These are phyloP conservation scores for Strigomonas oncopelti DNA, from an alignment of 208 protist species.

Conservation along the genomic window DNA sequence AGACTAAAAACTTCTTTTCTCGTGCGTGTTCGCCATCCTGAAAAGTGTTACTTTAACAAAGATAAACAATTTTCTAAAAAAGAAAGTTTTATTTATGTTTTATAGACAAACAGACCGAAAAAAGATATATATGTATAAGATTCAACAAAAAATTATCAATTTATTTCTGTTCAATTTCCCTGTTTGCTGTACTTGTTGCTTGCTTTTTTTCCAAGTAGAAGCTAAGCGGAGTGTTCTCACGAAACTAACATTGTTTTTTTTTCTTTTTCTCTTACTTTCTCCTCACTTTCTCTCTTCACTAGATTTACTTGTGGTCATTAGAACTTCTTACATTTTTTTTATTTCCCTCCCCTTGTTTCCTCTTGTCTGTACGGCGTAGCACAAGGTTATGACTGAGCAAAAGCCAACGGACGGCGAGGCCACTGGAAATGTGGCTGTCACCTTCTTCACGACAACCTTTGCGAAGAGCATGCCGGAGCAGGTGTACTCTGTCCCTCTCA, in stretches of 20 bases:
- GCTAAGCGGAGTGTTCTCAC: not conserved
- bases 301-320: too few relatives aligned
- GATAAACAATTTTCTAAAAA: not conserved
- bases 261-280: not conserved
- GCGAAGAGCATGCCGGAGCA: slow-evolving; percentile 70
- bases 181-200: not conserved
- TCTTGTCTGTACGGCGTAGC: not conserved
- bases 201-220: not conserved
- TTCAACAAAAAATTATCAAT: not conserved
- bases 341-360: not conserved
- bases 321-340: too few relatives aligned
- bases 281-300: not conserved
- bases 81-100: not conserved
- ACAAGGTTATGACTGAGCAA: not conserved
- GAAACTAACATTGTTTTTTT: too few relatives aligned
- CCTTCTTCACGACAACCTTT: slow-evolving; percentile 77
- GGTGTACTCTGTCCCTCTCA: slow-evolving; percentile 66
- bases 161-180: not conserved
- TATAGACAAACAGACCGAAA: not conserved
- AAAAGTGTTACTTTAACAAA: too few relatives aligned
- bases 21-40: too few relatives aligned
- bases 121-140: not conserved
- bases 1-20: not conserved
- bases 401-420: slow-evolving; percentile 13
- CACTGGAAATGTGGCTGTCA: slow-evolving; percentile 62